phyloP scores from a whole-genome alignment of 2,329 filamentous ascomycete species.

The Ascocoryne sarcoides region DNA sequence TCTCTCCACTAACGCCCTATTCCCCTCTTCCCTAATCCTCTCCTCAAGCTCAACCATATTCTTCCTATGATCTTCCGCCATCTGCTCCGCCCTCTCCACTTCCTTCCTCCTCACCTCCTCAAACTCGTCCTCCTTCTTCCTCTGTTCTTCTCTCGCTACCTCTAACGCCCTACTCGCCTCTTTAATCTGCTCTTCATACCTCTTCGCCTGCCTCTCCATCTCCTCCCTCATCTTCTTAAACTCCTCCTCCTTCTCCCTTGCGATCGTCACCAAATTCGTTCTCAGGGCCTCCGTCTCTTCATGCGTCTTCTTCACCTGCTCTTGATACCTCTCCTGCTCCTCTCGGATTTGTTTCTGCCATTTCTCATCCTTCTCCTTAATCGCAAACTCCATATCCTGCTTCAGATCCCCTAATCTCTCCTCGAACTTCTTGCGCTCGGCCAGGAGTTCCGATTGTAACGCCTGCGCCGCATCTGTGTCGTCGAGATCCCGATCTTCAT shows the following conservation, averaged over 20 bases:
- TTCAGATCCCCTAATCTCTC: neutral
- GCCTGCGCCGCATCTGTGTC: slow-evolving; percentile 3
- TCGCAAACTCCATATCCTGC: neutral
- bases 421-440: neutral
- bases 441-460: neutral
- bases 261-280: neutral
- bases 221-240: neutral
- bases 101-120: neutral
- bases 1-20: neutral
- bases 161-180: neutral
- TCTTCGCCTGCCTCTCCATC: slow-evolving; percentile 1
- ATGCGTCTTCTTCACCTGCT: neutral
- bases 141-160: neutral
- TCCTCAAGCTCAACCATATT: neutral
- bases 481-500: slow-evolving; percentile 2
- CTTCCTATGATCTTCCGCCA: neutral
- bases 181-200: neutral
- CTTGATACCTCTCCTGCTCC: neutral
- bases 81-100: neutral
- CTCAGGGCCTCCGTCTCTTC: neutral
- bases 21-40: neutral
- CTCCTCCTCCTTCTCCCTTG: neutral
- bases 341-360: neutral
- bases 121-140: neutral
- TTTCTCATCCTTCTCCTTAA: neutral